Evolutionary conservation across 768 basidiomycete species (phyloP).

Genomic region (Lentinula boryana): DNA sequence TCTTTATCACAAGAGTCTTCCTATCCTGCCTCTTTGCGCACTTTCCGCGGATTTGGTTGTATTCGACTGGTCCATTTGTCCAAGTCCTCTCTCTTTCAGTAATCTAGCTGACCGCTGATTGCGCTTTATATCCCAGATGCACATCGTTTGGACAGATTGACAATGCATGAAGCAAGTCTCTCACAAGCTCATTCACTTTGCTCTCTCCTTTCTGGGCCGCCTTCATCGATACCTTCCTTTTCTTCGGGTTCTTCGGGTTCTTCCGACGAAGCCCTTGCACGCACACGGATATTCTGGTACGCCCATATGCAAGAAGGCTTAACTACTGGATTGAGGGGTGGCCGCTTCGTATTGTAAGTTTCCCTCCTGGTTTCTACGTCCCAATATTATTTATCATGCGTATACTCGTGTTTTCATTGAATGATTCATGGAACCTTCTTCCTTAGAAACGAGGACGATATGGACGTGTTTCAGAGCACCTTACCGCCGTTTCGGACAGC

Average conservation of each 20-base stretch:
- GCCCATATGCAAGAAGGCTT: conserved; percentile 82
- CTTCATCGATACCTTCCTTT: conserved; percentile 28
- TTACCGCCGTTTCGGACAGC: conserved; percentile 35
- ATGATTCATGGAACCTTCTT: conserved; percentile 7
- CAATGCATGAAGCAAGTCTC: conserved; percentile 76
- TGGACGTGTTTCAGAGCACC: conserved; percentile 63
- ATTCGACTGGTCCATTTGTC: neutral
- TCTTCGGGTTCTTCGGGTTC: conserved; percentile 28
- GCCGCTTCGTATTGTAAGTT: conserved; percentile 72
- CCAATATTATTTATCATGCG: too few relatives aligned
- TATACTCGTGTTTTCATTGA: neutral
- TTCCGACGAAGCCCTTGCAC: conserved; percentile 55
- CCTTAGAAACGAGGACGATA: conserved; percentile 67
- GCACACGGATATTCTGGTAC: conserved; percentile 87
- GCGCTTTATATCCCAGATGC: conserved; percentile 25
- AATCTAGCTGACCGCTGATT: conserved; percentile 1
- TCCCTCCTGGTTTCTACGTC: too few relatives aligned
- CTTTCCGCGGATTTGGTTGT: neutral
- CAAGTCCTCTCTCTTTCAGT: neutral
- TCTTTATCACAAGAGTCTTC: conserved; percentile 9
- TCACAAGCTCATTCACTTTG: conserved; percentile 80
- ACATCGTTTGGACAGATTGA: conserved; percentile 41
- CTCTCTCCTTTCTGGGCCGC: conserved; percentile 37
- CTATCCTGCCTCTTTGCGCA: neutral
- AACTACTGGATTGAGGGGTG: conserved; percentile 76